These are phyloP conservation scores for Blastomyces parvus DNA, from an alignment of 2,329 filamentous ascomycete species.

Conservation along the genomic window DNA sequence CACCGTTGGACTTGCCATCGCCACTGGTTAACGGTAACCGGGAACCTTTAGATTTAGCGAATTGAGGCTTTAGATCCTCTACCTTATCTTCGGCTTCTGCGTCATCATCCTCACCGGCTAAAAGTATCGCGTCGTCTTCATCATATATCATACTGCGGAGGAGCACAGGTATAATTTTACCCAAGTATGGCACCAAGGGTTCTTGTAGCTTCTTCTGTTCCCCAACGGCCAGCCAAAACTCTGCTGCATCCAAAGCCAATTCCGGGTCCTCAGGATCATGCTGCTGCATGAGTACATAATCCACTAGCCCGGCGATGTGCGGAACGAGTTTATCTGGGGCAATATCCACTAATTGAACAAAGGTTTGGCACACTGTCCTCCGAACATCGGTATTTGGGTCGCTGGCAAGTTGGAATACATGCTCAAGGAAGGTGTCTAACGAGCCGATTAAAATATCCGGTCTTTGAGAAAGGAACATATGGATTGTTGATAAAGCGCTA, in stretches of 20 bases:
- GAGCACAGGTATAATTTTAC: slow-evolving; percentile 79
- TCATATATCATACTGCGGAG: slow-evolving; percentile 94
- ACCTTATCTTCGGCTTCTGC: slow-evolving; percentile 83
- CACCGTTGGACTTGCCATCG: slow-evolving; percentile 32
- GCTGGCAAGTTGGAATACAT: slow-evolving; percentile 69
- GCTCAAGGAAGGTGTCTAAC: slow-evolving; percentile 70
- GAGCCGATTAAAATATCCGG: slow-evolving; percentile 71
- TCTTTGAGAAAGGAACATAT: slow-evolving; percentile 80
- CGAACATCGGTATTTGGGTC: slow-evolving; percentile 75
- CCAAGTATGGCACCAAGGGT: slow-evolving; percentile 64
- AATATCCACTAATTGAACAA: slow-evolving; percentile 84
- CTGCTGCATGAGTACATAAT: slow-evolving; percentile 88
- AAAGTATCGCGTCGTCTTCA: slow-evolving; percentile 78
- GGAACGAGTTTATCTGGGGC: slow-evolving; percentile 83
- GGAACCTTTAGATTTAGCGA: slow-evolving; percentile 61
- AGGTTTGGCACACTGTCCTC: slow-evolving; percentile 84
- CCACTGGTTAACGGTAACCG: slow-evolving; percentile 44
- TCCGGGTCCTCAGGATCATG: slow-evolving; percentile 72
- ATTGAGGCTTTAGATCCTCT: slow-evolving; percentile 86
- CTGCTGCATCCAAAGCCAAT: slow-evolving; percentile 83
- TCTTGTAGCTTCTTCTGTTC: slow-evolving; percentile 75
- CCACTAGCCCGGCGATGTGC: slow-evolving; percentile 76
- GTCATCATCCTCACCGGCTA: slow-evolving; percentile 78
- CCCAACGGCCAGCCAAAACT: slow-evolving; percentile 93
- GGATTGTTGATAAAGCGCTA: slow-evolving; percentile 73